Base-by-base conservation (phyloP, 2,329 filamentous ascomycete species). In the Dothidotthia symphoricarpi region DNA sequence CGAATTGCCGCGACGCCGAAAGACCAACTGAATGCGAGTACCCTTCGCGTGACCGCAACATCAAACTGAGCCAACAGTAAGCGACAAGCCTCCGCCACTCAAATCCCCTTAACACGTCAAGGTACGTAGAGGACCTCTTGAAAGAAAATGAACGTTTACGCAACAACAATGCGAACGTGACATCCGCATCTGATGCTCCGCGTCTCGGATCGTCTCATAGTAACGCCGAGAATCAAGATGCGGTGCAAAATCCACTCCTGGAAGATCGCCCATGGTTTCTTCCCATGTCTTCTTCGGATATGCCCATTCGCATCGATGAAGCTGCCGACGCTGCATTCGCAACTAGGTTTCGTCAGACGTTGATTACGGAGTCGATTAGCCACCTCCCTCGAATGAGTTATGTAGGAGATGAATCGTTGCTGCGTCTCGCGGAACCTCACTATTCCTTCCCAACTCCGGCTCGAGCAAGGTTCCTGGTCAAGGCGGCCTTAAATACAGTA, bases 401-500 rank as follows among this genome's bases (percentile, higher is more conserved):
- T 26, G 46, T 62, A 30, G 47, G 47, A 14, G 57, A 66, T 35
- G 50, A 57, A 19, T 40, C 64, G 40, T 9, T 72, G 45, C 39
- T 63, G 51, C 16, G 56, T 39, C 40, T 72, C 48, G 27, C 67
- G 54, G 55, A 62, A 8, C 31, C 57, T 1, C 57, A 66, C 4
- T 61, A 61, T 4, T 55, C 59, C 3, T 72, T 67, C 68, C 72
- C 72, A 0, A 65, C 61, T 10, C 61, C 64, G 0, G 61, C 68
- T 1, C 57, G 66, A 14, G 63, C 68, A n/a, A 53, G 61, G 0
- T 58, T 70, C 2, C 51, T 70, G 2, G 46, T 71, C 5, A 67
- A 70, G 22, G 69, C 69, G 4, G 69, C 72, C 1, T 35, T 74
- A 13, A 64, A 64, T 19, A 69, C 69, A 25, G 59, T 72, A 2